Evolutionary conservation across 257 asterid genomes (phyloP), one percentile per base, ranked within the genome.

Genomic region (Lavandula angustifolia): DNA sequence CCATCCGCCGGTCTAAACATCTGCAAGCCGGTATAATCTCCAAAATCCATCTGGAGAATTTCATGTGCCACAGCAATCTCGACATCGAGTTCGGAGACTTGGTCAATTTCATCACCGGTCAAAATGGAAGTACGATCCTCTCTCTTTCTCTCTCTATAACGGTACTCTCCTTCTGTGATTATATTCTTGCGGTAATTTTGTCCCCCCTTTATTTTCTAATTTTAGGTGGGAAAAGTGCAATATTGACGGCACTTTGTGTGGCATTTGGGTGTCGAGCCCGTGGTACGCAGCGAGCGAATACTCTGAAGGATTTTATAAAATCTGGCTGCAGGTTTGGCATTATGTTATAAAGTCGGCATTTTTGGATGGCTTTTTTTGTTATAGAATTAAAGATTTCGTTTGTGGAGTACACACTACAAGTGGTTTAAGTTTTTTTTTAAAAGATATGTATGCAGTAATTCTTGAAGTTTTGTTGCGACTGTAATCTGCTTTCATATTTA

Each of bases 201-300:
- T 9, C 22, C 32, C 10, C 18, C 13, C 3, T 42, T 12, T 11
- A 0, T 7, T 1, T 38, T 10, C 35, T 2, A 6, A 47, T 9
- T 71, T 18, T 60, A 92, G 98, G 98, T 70, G 99, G 97, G 69
- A 92, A 92, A 72, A 89, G 99, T 67, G 99, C 99, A 7, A 89
- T 92, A 62, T 74, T 89, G 52, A 89, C 99, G 54, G 99, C 99
- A 9, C 74, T 89, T 56, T 84, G 96, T 17, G 87, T 92, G 67
- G 99, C 95, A 9, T 92, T 92, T 50, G 99, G 99, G 48, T 78
- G 95, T 77, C 94, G 97, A 14, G 99, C 99, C 49, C 95, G 87
- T 53, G 89, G 87, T 63, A 92, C 99, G 3, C 96, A 92, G 68
- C 72, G 99, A 75, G 99, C 96, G 29, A 85, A 78, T 66, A 53